A percentile compares a stretch with the other conserved stretches of the same genome.
phyloP scores from a whole-genome alignment of 352 stramenopile genomes.

The Globisporangium nagaii region DNA sequence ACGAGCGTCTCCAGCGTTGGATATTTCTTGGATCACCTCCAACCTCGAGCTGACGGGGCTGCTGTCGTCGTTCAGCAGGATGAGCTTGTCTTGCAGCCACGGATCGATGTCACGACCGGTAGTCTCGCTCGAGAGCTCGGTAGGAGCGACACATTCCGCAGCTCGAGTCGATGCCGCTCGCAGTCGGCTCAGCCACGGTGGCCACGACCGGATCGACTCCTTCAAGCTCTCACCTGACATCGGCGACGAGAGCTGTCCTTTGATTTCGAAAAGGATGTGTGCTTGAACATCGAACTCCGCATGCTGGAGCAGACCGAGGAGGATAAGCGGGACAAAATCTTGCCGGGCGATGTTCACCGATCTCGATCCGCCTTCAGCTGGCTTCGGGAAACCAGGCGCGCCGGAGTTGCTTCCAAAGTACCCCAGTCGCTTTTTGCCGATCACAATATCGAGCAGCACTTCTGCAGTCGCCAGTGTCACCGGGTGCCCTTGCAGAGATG shows the following conservation, averaged over 20 bases:
- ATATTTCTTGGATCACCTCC: slow-evolving; percentile 54
- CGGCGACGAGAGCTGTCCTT: slow-evolving; percentile 31
- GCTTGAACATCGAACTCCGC: slow-evolving; percentile 49
- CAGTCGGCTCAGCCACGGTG: slow-evolving; percentile 53
- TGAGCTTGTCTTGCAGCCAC: slow-evolving; percentile 47
- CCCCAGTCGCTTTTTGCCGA: slow-evolving; percentile 36
- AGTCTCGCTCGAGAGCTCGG: background rate
- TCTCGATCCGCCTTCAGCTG: slow-evolving; percentile 12
- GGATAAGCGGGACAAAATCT: slow-evolving; percentile 47
- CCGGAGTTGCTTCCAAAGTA: slow-evolving; percentile 2
- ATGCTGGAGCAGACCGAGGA: slow-evolving; percentile 42
- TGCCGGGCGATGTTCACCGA: slow-evolving; percentile 45
- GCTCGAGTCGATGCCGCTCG: slow-evolving; percentile 25
- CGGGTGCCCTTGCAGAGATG: slow-evolving; percentile 40
- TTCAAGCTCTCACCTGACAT: slow-evolving; percentile 45
- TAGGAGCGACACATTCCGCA: slow-evolving; percentile 1
- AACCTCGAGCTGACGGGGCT: slow-evolving; percentile 36
- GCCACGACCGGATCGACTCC: slow-evolving; percentile 72
- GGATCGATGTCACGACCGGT: background rate
- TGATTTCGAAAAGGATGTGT: slow-evolving; percentile 49
- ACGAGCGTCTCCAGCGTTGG: slow-evolving; percentile 23
- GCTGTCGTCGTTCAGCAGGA: slow-evolving; percentile 45
- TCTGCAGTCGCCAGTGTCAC: slow-evolving; percentile 41
- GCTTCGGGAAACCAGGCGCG: background rate
- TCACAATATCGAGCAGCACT: slow-evolving; percentile 56